Conservation (phyloP, 352 stramenopile species). For the Thraustochytrium sp. region DNA sequence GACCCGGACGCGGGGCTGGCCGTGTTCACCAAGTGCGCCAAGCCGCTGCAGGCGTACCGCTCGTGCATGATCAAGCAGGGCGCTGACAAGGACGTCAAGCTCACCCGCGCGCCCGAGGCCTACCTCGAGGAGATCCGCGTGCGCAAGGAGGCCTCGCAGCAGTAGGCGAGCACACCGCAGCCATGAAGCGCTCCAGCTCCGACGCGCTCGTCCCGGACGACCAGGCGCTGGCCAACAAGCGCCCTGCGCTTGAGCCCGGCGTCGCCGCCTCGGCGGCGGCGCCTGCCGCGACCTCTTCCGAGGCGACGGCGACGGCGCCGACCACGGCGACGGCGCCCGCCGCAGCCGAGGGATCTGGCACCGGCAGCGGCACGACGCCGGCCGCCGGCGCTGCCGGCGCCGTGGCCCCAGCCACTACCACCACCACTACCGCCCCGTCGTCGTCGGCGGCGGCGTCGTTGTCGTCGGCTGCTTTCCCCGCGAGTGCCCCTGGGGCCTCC, state of each 20-base stretch:
- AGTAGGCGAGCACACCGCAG: background rate
- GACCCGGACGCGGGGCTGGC: conserved; percentile 20
- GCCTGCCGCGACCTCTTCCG: background rate
- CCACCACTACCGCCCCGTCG: no score
- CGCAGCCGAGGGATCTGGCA: no score
- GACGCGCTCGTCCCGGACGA: background rate
- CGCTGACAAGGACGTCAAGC: conserved; percentile 17
- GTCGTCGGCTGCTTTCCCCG: no score
- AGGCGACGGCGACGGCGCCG: background rate
- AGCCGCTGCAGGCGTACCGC: conserved; percentile 18
- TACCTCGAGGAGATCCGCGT: conserved; percentile 18
- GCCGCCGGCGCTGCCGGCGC: no score
- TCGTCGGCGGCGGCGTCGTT: no score
- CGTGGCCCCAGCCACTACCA: no score
- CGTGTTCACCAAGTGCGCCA: conserved; percentile 14
- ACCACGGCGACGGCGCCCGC: no score
- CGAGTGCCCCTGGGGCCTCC: no score
- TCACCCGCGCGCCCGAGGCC: conserved; percentile 21
- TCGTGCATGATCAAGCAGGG: conserved; percentile 39
- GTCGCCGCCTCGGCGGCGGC: background rate
- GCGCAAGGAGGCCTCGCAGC: background rate
- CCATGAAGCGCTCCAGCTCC: background rate
- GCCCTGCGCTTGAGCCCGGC: background rate
- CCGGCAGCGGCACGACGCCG: no score
- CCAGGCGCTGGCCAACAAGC: background rate